Conservation (phyloP, 75 land plant genomes). For the Gnetum montanum region DNA sequence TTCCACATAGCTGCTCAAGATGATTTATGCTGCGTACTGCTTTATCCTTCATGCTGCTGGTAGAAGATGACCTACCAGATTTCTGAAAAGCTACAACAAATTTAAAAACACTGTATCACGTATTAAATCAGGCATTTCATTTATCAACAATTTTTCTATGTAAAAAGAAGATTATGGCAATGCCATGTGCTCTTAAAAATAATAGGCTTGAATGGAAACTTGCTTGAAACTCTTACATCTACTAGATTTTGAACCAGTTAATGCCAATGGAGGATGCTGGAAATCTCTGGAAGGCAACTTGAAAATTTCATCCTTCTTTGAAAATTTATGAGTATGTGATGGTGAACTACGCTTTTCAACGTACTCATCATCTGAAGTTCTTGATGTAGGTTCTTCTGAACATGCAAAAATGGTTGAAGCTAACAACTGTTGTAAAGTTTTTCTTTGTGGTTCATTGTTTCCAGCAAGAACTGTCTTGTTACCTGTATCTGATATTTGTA, state of each 20-base stretch:
- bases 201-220: constrained; percentile 17
- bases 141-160: constrained; percentile 10
- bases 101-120: constrained; percentile 15
- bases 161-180: constrained; percentile 27
- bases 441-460: constrained; percentile 5
- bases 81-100: constrained; percentile 31
- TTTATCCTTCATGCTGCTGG: constrained; percentile 14
- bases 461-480: too few species aligned
- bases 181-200: constrained; percentile 16
- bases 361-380: too few species aligned
- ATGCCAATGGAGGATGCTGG: too few species aligned
- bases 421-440: background rate
- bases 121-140: constrained; percentile 14
- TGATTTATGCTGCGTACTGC: constrained; percentile 9
- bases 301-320: too few species aligned
- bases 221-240: background rate
- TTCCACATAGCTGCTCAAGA: constrained; percentile 10
- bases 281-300: too few species aligned
- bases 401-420: too few species aligned
- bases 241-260: too few species aligned
- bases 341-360: too few species aligned
- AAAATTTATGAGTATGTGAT: too few species aligned
- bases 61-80: constrained; percentile 25
- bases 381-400: too few species aligned
- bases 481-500: too few species aligned